These are phyloP conservation scores for Aspergillus coremiiformis DNA, from an alignment of 495 filamentous ascomycete genomes.

Conservation along the genomic window DNA sequence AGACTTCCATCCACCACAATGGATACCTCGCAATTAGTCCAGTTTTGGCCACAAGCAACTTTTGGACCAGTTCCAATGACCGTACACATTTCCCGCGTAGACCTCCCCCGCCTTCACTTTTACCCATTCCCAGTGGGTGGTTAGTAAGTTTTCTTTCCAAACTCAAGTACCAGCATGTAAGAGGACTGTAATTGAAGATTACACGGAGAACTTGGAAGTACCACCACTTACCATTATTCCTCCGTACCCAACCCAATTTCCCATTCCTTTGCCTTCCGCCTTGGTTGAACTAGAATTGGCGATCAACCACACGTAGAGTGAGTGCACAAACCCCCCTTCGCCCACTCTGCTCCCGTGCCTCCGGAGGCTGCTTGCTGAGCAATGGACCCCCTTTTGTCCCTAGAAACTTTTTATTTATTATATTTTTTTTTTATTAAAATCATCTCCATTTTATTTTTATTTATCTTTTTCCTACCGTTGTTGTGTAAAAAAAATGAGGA, in stretches of 20 bases:
- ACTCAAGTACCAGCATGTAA: conserved; percentile 8
- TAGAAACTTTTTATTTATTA: not conserved
- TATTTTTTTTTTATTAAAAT: conserved; percentile 11
- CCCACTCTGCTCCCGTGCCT: conserved; percentile 20
- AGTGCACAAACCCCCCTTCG: conserved; percentile 24
- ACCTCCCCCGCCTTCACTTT: not conserved
- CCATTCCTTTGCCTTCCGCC: conserved; percentile 28
- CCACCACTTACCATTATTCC: conserved; percentile 3
- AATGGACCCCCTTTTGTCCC: conserved; percentile 9
- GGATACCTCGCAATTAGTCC: not conserved
- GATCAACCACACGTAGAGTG: conserved; percentile 24
- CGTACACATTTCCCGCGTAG: not conserved
- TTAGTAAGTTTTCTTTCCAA: not conserved
- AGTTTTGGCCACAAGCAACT: not conserved
- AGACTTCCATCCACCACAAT: not conserved
- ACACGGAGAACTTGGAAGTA: not conserved
- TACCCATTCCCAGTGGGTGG: not conserved
- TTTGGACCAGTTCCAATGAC: not conserved
- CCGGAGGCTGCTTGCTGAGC: conserved; percentile 20
- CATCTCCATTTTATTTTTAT: not conserved
- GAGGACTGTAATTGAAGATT: conserved; percentile 2
- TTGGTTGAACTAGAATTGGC: conserved; percentile 22
- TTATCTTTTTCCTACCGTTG: not conserved
- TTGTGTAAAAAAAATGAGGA: not conserved
- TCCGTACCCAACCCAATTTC: conserved; percentile 10